phyloP scores from a whole-genome alignment of 2,329 filamentous ascomycete species.

The Stagonosporopsis cucurbitacearum region DNA sequence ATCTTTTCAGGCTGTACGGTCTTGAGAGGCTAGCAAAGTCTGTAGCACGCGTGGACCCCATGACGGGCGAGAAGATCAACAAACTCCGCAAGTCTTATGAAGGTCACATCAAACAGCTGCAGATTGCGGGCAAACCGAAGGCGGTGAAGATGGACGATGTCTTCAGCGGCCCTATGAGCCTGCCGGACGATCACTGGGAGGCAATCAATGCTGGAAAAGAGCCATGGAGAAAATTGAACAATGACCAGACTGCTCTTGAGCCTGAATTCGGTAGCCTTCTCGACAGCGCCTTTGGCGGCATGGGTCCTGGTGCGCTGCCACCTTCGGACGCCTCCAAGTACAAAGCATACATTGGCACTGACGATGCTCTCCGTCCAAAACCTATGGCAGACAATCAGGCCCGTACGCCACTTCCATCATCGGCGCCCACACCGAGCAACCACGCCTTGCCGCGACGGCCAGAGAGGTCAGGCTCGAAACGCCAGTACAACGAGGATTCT shows the following conservation, averaged over 20 bases:
- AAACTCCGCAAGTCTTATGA: slow-evolving; percentile 65
- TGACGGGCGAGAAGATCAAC: slow-evolving; percentile 70
- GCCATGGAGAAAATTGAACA: slow-evolving; percentile 40
- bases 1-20: slow-evolving; percentile 66
- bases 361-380: slow-evolving; percentile 48
- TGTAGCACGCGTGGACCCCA: slow-evolving; percentile 65
- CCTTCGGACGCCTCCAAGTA: slow-evolving; percentile 50
- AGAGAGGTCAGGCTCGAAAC: slow-evolving; percentile 73
- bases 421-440: slow-evolving; percentile 44
- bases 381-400: slow-evolving; percentile 27
- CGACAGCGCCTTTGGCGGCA: slow-evolving; percentile 49
- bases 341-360: slow-evolving; percentile 53
- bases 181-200: slow-evolving; percentile 52
- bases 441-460: slow-evolving; percentile 59
- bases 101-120: slow-evolving; percentile 58
- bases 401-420: slow-evolving; percentile 28
- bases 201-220: slow-evolving; percentile 49
- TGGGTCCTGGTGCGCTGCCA: slow-evolving; percentile 53
- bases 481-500: slow-evolving; percentile 75
- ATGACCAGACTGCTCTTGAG: slow-evolving; percentile 36
- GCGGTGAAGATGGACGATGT: slow-evolving; percentile 50
- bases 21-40: slow-evolving; percentile 62
- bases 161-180: slow-evolving; percentile 44
- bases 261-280: slow-evolving; percentile 44
- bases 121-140: slow-evolving; percentile 58